Conservation (phyloP, 2,329 filamentous ascomycete genomes). For the Incumbomyces delicatus region DNA sequence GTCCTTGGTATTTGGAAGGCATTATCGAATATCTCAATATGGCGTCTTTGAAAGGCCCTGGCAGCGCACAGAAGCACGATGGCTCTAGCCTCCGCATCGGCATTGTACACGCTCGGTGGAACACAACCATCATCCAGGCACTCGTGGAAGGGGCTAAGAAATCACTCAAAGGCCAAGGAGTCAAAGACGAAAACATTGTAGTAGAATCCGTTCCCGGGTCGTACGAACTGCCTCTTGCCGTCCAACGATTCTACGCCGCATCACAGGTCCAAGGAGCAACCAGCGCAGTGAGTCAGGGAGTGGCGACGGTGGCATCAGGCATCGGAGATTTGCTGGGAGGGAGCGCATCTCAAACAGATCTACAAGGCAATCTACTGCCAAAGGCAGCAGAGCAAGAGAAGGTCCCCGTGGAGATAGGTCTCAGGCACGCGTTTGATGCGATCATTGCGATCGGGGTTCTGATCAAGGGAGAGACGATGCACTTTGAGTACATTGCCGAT, state of each 20-base stretch:
- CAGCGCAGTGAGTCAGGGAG: conserved; percentile 17
- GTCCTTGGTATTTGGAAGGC: too few relatives aligned
- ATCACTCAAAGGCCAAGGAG: conserved; percentile 66
- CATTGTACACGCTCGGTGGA: conserved; percentile 96
- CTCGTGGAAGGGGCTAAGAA: conserved; percentile 72
- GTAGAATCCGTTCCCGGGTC: conserved; percentile 83
- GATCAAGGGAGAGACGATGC: conserved; percentile 98
- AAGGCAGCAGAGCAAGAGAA: conserved; percentile 21
- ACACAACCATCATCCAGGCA: conserved; percentile 74
- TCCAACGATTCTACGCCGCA: conserved; percentile 76
- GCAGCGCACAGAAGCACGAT: conserved; percentile 47
- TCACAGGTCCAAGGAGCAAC: conserved; percentile 70
- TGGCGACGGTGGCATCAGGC: conserved; percentile 47
- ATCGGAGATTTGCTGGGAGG: conserved; percentile 68
- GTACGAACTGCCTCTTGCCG: conserved; percentile 88
- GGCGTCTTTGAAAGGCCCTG: conserved; percentile 54
- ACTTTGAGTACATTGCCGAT: conserved; percentile 97
- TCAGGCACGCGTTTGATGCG: conserved; percentile 60
- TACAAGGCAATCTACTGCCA: conserved; percentile 31
- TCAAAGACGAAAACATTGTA: conserved; percentile 79
- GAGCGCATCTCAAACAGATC: conserved; percentile 55
- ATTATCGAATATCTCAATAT: conserved; percentile 25
- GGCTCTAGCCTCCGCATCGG: conserved; percentile 73
- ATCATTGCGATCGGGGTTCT: conserved; percentile 91
- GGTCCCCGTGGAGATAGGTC: conserved; percentile 28